These are phyloP conservation scores for Naegleria gruberi DNA, from an alignment of 208 protist species.

Conservation along the genomic window DNA sequence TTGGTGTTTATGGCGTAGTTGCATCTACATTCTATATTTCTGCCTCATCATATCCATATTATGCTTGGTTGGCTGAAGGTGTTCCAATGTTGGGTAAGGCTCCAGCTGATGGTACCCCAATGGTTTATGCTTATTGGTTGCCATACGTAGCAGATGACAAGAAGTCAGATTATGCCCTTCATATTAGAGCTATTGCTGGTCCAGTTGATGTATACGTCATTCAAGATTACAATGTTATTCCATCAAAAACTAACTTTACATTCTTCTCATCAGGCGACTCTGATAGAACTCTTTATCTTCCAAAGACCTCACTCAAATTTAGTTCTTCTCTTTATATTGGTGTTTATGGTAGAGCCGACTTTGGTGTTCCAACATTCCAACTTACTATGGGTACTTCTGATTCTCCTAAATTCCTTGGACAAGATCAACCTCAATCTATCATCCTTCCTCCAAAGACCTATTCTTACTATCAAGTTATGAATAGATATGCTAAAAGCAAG, in stretches of 20 bases:
- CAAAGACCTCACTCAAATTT: background rate
- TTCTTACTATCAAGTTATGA: background rate
- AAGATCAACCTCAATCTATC: background rate
- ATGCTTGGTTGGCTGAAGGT: background rate
- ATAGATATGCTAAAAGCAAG: too few species aligned
- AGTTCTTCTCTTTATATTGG: background rate
- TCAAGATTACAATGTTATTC: background rate
- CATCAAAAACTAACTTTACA: background rate
- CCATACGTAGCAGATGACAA: background rate
- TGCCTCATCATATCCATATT: background rate
- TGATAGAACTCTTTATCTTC: background rate
- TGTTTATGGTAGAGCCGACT: background rate
- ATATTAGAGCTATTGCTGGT: background rate
- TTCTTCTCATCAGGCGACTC: background rate
- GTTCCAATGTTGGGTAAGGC: background rate
- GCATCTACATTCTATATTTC: background rate
- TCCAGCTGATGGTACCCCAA: background rate
- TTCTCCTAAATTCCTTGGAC: background rate
- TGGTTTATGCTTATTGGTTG: background rate
- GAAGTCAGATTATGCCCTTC: background rate
- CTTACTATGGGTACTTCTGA: background rate
- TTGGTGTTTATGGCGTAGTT: background rate
- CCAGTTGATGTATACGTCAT: background rate
- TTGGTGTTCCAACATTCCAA: background rate
- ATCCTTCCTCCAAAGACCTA: too few species aligned